These are phyloP conservation scores for Candida suzukii DNA, from an alignment of 805 yeast genomes.

Conservation along the genomic window DNA sequence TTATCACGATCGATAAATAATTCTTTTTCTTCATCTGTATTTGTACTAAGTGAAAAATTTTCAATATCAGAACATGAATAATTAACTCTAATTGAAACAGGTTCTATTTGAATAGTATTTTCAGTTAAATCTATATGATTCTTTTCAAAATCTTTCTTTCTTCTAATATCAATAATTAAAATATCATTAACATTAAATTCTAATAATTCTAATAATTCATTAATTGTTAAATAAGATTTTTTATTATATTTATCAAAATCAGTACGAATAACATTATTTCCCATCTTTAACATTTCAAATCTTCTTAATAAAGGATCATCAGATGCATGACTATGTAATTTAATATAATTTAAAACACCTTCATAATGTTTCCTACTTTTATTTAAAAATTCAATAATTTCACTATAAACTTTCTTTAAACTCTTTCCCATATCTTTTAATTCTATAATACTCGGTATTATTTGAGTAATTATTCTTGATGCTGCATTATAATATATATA, in stretches of 20 bases:
- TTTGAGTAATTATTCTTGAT: constrained; percentile 16
- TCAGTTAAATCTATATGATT: constrained; percentile 52
- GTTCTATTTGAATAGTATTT: constrained; percentile 70
- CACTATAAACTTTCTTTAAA: constrained; percentile 12
- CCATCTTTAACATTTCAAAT: constrained; percentile 14
- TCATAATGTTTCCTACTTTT: constrained; percentile 12
- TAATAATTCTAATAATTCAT: constrained; percentile 22
- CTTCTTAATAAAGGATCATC: constrained; percentile 10
- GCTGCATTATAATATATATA: constrained; percentile 21
- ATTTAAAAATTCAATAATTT: constrained; percentile 11
- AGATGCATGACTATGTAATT: background rate
- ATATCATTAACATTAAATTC: constrained; percentile 25
- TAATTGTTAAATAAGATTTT: constrained; percentile 8
- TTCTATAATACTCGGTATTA: constrained; percentile 15
- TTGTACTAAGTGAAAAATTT: constrained; percentile 44
- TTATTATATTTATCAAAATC: constrained; percentile 5
- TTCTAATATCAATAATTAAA: constrained; percentile 68
- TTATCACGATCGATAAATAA: constrained; percentile 45
- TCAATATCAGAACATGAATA: constrained; percentile 65
- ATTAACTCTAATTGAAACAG: constrained; percentile 43
- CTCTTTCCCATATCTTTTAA: constrained; percentile 5
- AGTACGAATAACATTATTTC: background rate
- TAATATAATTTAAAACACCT: constrained; percentile 6
- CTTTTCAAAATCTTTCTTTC: constrained; percentile 48
- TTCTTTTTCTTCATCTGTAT: constrained; percentile 48